Evolutionary conservation across 345 rosid genomes (phyloP).

Genomic region (Eucalyptus erythrocorys): DNA sequence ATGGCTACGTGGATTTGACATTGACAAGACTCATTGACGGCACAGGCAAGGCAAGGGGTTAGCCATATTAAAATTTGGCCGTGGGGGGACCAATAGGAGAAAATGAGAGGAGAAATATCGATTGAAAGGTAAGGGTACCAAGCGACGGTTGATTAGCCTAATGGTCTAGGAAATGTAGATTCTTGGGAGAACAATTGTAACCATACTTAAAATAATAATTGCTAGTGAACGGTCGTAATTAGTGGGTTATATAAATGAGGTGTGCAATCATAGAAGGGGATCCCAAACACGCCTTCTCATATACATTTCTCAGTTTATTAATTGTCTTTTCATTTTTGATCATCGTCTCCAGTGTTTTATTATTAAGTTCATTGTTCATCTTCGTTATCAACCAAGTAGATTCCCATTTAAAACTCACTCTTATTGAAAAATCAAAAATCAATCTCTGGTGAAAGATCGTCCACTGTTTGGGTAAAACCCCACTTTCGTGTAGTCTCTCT

Average conservation of each 20-base stretch:
- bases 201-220: not conserved
- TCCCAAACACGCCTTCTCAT: not conserved
- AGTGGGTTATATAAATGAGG: not conserved
- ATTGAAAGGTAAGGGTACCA: not conserved
- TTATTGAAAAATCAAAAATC: not conserved
- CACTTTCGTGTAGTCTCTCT: not conserved
- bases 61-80: not conserved
- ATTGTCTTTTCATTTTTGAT: not conserved
- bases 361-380: not conserved
- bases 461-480: not conserved
- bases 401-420: not conserved
- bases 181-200: not conserved
- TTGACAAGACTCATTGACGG: not conserved
- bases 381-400: not conserved
- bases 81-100: not conserved
- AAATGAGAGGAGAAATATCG: not conserved
- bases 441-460: not conserved
- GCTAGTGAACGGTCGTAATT: not conserved
- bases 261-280: not conserved
- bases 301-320: not conserved
- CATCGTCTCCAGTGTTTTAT: not conserved
- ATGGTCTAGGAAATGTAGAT: not conserved
- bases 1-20: not conserved
- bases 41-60: not conserved
- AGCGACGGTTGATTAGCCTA: not conserved